Evolutionary conservation across 1,139 yeast species (phyloP).

Genomic region (Scheffersomyces illinoinensis): DNA sequence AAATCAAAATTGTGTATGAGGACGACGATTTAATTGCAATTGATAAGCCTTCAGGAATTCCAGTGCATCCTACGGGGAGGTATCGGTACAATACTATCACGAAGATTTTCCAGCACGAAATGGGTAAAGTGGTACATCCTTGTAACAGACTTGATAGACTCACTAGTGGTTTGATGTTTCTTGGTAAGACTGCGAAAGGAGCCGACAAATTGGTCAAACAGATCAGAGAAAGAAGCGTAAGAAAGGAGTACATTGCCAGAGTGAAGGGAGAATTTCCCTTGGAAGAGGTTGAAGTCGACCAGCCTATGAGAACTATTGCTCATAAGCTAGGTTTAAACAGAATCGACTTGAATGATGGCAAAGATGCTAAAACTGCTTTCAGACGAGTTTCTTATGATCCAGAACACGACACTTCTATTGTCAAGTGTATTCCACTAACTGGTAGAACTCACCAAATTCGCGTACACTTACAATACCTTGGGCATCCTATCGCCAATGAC

Average conservation of each 20-base stretch:
- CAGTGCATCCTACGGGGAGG: conserved; percentile 96
- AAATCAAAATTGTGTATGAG: conserved; percentile 73
- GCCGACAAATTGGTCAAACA: conserved; percentile 78
- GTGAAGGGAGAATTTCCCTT: conserved; percentile 84
- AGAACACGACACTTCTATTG: conserved; percentile 59
- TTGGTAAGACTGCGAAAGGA: conserved; percentile 80
- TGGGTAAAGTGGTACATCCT: conserved; percentile 70
- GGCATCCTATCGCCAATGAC: conserved; percentile 92
- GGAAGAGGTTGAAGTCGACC: conserved; percentile 50
- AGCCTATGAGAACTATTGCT: conserved; percentile 70
- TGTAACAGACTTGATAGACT: conserved; percentile 89
- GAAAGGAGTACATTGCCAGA: conserved; percentile 82
- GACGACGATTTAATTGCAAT: conserved; percentile 80
- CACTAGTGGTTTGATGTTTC: conserved; percentile 92
- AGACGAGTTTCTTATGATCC: conserved; percentile 63
- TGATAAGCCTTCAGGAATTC: conserved; percentile 93
- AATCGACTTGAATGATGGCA: conserved; percentile 65
- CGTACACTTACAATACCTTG: conserved; percentile 84
- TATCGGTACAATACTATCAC: conserved; percentile 85
- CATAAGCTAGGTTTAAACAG: conserved; percentile 80
- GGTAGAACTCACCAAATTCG: conserved; percentile 96
- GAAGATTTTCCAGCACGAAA: conserved; percentile 72
- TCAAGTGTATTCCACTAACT: conserved; percentile 80
- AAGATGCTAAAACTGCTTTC: conserved; percentile 59
- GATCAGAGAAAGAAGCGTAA: conserved; percentile 72